Evolutionary conservation across 1,284 basidiomycete species (phyloP), one percentile per base, ranked within the genome.

Genomic region (Cryptococcus neoformans): DNA sequence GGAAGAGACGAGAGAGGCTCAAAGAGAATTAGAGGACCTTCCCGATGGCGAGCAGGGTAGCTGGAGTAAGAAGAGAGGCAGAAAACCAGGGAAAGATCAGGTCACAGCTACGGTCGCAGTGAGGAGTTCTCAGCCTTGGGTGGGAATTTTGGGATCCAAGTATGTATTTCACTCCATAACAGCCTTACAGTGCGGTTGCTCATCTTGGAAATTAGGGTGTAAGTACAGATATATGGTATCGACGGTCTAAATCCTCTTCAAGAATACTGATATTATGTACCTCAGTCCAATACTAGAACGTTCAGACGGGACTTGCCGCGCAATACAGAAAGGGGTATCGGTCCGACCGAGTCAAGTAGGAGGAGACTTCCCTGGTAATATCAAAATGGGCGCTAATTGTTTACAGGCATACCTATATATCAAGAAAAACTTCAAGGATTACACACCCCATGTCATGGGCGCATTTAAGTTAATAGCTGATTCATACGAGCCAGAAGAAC

Each of bases 141-240:
- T 97, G 17, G 90, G 92, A 62, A 79, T 98, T 44, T 88, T 98
- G 84, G 87, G 90, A 44, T 82, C 89, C 73, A 85, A 87, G 89
- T 90, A 68, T 73, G 87, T 28, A 28, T 28, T 28, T 28, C 28
- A 28, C 28, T 28, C 28, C 28, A 28, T 28, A 28, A 28, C 28
- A 28, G 4, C 28, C 28, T 28, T 28, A 16, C 14, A 34, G 21
- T 50, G 49, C 6, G 14, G 28, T 28, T 28, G 28, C 49, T 37
- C 16, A 38, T 47, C 7, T 28, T 6, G 1, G 17, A 28, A 47
- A 16, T 28, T 16, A 41, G 16, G 28, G 28, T 28, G 28, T 28
- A 28, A 28, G 28, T 28, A 28, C 28, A 28, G 28, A 28, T 28
- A 28, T 28, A 28, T 28, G 3, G 28, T 28, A 28, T 28, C 28